Conservation (phyloP, 2,329 filamentous ascomycete genomes). For the Diaporthe sp. region DNA sequence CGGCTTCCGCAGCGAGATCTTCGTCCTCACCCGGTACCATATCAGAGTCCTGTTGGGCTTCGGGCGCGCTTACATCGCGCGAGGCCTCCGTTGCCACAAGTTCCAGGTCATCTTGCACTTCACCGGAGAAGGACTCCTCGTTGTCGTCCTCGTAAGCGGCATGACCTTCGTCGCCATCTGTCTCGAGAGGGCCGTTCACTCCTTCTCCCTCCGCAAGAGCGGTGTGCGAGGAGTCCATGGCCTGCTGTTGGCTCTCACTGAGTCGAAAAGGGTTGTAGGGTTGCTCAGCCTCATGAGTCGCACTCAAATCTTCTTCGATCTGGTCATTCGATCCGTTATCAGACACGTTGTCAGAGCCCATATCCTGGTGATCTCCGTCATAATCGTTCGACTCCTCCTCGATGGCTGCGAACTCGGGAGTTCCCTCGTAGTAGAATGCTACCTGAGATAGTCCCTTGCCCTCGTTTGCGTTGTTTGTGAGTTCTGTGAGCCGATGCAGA, state of each 20-base stretch:
- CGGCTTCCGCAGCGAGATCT: neutral
- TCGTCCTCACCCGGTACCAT: constrained; percentile 4
- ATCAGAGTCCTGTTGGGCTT: neutral
- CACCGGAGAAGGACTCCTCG: neutral
- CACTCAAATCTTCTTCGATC: neutral
- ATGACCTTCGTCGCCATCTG: neutral
- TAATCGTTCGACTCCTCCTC: constrained; percentile 40
- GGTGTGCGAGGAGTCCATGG: neutral
- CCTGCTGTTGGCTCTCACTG: constrained; percentile 30
- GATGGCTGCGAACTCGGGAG: constrained; percentile 29
- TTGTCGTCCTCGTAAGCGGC: neutral
- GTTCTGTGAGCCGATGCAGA: constrained; percentile 36
- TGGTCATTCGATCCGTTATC: constrained; percentile 11
- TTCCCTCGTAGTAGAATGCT: constrained; percentile 38
- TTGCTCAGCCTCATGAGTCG: constrained; percentile 20
- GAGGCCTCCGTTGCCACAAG: neutral
- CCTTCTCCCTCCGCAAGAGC: neutral
- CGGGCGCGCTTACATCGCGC: neutral
- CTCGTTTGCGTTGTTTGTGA: constrained; percentile 31
- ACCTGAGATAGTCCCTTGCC: constrained; percentile 39
- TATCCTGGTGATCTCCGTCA: constrained; percentile 9
- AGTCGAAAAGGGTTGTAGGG: constrained; percentile 30
- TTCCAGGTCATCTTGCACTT: constrained; percentile 5
- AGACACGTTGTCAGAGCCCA: constrained; percentile 28
- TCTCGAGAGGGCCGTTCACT: neutral